Evolutionary conservation across 2,329 filamentous ascomycete species (phyloP), one percentile per base, ranked within the genome.

Genomic region (Cladophialophora carrionii): DNA sequence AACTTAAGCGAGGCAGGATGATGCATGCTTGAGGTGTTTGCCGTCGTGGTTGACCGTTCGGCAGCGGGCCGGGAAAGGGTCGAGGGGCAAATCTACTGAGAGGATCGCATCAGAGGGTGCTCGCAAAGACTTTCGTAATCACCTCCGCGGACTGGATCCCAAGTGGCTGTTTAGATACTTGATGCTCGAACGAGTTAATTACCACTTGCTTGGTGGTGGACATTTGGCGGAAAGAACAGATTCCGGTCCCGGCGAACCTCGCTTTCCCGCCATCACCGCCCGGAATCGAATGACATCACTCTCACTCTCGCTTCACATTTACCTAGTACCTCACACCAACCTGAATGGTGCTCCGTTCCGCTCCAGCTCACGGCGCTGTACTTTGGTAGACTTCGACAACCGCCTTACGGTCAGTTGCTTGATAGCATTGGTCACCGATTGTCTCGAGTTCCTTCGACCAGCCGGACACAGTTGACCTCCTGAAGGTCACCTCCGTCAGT

Each of bases 91-190:
- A 37, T 24, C 34, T 57, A 10, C 20, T 43, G n/a, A 41, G 12
- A 22, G 4, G 22, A 52, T 34, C 10, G 52, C 24, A 24, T 17
- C 46, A 51, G 7, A 20, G 17, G 17, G 52, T 66, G 64, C 64
- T 63, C 60, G 60, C 54, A 63, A 66, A 66, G 56, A 22, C n/a
- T 63, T 31, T 57, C 64, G 57, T 63, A 66, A 66, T 56, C 64
- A 14, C 9, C 14, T 29, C 26, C 14, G 22, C 3, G 41, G 34
- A 41, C 14, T 34, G 52, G 29, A n/a, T 54, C 22, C 20, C 22
- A 14, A 26, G 43, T 48, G 14, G 8, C 31, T 26, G 8, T 5
- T 55, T 22, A 22, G 52, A 31, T 22, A 31, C 10, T 10, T 7
- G 9, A 20, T n/a, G n/a, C n/a, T n/a, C n/a, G n/a, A n/a, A n/a